A percentile compares a stretch with the other conserved stretches of the same genome.
Evolutionary conservation across 2,329 filamentous ascomycete species (phyloP).

Genomic region (Xylaria sp.): DNA sequence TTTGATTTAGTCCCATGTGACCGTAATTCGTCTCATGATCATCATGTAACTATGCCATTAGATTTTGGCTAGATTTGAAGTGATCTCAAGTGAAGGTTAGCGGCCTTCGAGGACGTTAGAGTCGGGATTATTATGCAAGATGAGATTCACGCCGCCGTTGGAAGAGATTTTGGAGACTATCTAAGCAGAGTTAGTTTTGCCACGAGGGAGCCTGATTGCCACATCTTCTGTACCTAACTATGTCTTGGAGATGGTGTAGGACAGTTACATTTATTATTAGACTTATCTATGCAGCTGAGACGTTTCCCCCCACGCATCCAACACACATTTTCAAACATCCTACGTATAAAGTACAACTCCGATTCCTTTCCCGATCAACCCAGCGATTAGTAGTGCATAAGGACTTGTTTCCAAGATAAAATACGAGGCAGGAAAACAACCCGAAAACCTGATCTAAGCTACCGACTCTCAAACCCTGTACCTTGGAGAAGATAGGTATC

Average conservation of each 20-base stretch:
- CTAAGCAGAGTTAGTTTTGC: conserved; percentile 11
- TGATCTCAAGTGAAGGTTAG: not conserved
- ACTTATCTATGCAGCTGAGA: conserved; percentile 19
- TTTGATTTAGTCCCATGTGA: not conserved
- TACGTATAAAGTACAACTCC: not conserved
- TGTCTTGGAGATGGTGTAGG: not conserved
- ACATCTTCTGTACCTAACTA: conserved; percentile 9
- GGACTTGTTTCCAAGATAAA: not conserved
- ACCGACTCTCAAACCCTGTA: conserved; percentile 15
- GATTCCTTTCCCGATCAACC: conserved; percentile 1
- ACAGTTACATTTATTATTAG: conserved; percentile 23
- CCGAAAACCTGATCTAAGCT: conserved; percentile 9
- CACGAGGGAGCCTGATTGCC: conserved; percentile 19
- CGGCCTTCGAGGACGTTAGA: not conserved
- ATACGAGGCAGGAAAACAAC: conserved; percentile 19
- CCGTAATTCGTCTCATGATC: not conserved
- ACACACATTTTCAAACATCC: conserved; percentile 16
- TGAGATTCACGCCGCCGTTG: conserved; percentile 11
- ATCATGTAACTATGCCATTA: not conserved
- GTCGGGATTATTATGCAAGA: not conserved
- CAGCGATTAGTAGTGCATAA: not conserved
- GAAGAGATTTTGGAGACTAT: conserved; percentile 10
- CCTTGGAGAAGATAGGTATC: conserved; percentile 16
- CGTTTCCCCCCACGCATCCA: conserved; percentile 24
- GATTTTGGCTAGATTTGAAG: not conserved